These are phyloP conservation scores for Phaeophleospora eucalypticola DNA, from an alignment of 2,329 filamentous ascomycete species.

Conservation along the genomic window DNA sequence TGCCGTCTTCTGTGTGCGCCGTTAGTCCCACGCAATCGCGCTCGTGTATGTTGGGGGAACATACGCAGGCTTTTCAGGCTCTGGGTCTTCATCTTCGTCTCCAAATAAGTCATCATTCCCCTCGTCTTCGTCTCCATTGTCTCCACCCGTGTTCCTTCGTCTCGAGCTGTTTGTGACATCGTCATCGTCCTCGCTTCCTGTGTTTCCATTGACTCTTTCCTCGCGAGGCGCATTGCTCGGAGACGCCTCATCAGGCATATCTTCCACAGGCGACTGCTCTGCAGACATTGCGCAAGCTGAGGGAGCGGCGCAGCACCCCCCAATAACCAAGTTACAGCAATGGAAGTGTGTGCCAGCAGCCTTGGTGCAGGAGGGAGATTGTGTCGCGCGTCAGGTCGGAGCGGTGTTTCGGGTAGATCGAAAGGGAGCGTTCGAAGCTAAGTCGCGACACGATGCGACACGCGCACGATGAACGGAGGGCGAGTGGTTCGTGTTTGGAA, in stretches of 20 bases:
- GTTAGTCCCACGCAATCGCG: conserved; percentile 3
- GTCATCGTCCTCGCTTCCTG: conserved; percentile 18
- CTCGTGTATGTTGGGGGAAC: conserved; percentile 4
- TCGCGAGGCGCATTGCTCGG: neutral
- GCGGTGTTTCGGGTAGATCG: too few relatives aligned
- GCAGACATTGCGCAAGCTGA: conserved; percentile 13
- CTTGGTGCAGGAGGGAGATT: too few relatives aligned
- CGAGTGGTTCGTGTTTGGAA: too few relatives aligned
- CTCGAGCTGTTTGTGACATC: conserved; percentile 19
- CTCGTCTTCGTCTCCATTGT: conserved; percentile 27
- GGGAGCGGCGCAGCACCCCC: neutral
- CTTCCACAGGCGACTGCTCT: conserved; percentile 12
- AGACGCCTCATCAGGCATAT: conserved; percentile 21
- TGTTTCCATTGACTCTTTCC: conserved; percentile 12
- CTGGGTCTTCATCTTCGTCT: conserved; percentile 38
- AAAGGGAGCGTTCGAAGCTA: too few relatives aligned
- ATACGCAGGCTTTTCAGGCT: conserved; percentile 24
- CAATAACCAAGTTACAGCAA: too few relatives aligned
- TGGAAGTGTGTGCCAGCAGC: too few relatives aligned
- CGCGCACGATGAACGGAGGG: too few relatives aligned
- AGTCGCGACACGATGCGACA: too few relatives aligned
- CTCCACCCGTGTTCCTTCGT: conserved; percentile 15
- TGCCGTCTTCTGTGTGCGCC: conserved; percentile 14
- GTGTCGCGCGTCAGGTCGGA: too few relatives aligned
- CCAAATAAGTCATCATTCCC: conserved; percentile 47